Percentiles rank a stretch among this genome's conserved stretches.
phyloP scores from a whole-genome alignment of 139 green algal genomes.

The Closterium sp. region DNA sequence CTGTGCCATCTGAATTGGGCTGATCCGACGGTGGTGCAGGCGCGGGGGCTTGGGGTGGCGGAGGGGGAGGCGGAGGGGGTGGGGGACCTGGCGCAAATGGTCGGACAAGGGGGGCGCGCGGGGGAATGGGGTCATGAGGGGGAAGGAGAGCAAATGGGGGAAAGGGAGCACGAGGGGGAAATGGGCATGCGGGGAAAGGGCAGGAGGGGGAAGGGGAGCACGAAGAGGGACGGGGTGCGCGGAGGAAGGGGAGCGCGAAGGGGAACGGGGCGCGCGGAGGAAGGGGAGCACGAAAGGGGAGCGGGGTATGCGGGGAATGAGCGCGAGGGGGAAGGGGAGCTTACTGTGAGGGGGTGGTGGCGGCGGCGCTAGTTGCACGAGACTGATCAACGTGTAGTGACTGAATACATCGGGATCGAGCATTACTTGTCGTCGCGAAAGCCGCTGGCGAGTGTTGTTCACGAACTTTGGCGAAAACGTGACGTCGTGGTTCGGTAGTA shows the following conservation, averaged over 20 bases:
- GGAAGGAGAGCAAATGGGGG: not conserved
- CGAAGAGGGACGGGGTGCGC: too few relatives aligned
- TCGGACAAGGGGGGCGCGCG: not conserved
- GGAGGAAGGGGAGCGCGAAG: not conserved
- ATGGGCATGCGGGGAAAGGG: not conserved
- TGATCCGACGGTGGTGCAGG: not conserved
- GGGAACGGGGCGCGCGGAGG: not conserved
- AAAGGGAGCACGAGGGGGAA: not conserved
- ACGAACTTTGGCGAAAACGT: not conserved
- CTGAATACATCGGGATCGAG: not conserved
- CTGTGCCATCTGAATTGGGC: not conserved
- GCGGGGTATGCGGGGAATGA: not conserved
- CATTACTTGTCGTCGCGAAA: not conserved
- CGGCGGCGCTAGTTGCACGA: slow-evolving; percentile 1
- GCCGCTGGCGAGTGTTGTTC: not conserved
- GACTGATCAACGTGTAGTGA: slow-evolving; percentile 12
- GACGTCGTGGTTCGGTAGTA: not conserved
- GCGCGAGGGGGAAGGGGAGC: not conserved
- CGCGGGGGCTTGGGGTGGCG: not conserved
- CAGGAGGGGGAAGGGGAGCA: not conserved
- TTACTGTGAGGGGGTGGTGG: slow-evolving; percentile 17
- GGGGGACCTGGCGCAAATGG: not conserved
- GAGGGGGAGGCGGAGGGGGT: not conserved
- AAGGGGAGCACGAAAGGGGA: too few relatives aligned
- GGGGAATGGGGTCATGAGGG: not conserved